Conservation (phyloP, 352 stramenopile species). For the Phytophthora lateralis region DNA sequence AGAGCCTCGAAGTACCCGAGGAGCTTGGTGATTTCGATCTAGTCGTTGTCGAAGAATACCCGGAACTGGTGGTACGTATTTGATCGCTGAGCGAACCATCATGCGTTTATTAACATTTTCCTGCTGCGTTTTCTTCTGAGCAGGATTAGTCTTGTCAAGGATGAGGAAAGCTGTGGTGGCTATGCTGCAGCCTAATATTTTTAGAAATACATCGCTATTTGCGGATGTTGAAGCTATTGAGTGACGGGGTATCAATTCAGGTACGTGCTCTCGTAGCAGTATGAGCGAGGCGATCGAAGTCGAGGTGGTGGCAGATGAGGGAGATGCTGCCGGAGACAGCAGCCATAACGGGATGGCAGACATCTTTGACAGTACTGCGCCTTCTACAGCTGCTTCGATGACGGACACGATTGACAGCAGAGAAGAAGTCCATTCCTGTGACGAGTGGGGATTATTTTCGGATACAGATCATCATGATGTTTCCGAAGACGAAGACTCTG, state of each 20-base stretch:
- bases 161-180: constrained; percentile 1
- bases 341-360: not conserved
- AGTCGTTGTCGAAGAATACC: constrained; percentile 45
- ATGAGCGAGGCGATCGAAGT: constrained; percentile 21
- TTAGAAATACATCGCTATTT: constrained; percentile 23
- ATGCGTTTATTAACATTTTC: not conserved
- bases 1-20: constrained; percentile 28
- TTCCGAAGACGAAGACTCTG: constrained; percentile 14
- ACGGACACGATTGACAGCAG: constrained; percentile 47
- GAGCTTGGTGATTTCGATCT: constrained; percentile 43
- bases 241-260: constrained; percentile 8
- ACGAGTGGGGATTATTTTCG: constrained; percentile 49
- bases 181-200: constrained; percentile 28
- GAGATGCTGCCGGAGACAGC: not conserved
- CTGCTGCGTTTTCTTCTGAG: constrained; percentile 5
- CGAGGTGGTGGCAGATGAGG: constrained; percentile 14
- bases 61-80: constrained; percentile 46
- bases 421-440: constrained; percentile 41
- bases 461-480: constrained; percentile 5
- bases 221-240: constrained; percentile 8
- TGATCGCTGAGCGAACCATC: constrained; percentile 5
- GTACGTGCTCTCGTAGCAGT: constrained; percentile 7
- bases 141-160: constrained; percentile 28
- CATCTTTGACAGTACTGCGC: constrained; percentile 2
- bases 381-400: constrained; percentile 37